A percentile compares a stretch with the other conserved stretches of the same genome.
Evolutionary conservation across 306 rosid species (phyloP).

Genomic region (Acacia acuminata): DNA sequence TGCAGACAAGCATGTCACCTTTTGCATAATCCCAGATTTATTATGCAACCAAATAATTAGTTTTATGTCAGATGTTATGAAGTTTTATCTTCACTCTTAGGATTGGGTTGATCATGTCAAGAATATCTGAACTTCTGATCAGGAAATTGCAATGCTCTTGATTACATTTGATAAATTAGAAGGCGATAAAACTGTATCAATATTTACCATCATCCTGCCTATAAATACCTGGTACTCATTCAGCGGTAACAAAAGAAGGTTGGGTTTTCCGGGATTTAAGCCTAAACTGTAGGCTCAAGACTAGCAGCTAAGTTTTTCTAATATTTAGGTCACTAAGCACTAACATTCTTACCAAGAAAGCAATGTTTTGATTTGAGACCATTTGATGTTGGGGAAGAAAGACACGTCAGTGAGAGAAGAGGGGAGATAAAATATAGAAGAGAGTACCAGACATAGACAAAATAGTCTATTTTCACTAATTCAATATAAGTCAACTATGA

Average conservation of each 20-base stretch:
- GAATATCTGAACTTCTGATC: background rate
- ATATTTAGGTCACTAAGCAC: background rate
- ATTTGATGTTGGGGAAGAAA: background rate
- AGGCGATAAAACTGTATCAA: constrained; percentile 15
- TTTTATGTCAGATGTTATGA: background rate
- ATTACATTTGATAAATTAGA: background rate
- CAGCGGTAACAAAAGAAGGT: background rate
- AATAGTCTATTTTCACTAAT: background rate
- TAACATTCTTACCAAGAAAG: constrained; percentile 7
- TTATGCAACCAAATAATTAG: background rate
- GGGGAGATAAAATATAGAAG: background rate
- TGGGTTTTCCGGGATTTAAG: constrained; percentile 3
- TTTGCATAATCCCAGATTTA: constrained; percentile 20
- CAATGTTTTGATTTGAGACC: background rate
- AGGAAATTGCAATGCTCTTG: background rate
- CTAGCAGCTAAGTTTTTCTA: background rate
- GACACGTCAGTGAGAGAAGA: constrained; percentile 1
- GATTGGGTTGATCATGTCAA: background rate
- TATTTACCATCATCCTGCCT: background rate
- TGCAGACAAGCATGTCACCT: constrained; percentile 3
- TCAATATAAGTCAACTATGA: constrained; percentile 1
- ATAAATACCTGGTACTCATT: constrained; percentile 3
- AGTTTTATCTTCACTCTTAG: constrained; percentile 1
- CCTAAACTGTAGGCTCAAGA: background rate
- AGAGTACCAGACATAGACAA: background rate